Conservation (phyloP, 176 grass and related monocot species). For the Ananas comosus region DNA sequence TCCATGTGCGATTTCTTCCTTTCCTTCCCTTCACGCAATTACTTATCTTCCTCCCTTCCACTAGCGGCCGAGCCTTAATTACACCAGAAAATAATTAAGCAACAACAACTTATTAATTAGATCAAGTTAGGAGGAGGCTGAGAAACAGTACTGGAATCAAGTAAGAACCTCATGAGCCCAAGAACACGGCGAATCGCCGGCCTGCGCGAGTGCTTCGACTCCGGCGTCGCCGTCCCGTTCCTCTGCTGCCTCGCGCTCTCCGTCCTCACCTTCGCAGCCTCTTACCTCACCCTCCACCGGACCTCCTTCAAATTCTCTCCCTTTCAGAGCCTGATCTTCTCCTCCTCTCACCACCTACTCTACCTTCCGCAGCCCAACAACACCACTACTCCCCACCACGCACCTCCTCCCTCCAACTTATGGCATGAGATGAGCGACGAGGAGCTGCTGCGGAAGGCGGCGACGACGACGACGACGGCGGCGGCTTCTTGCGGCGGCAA, state of each 20-base stretch:
- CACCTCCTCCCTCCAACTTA: not conserved
- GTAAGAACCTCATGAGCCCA: not conserved
- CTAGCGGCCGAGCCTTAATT: no score
- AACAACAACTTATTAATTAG: no score
- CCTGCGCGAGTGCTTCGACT: not conserved
- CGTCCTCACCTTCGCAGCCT: not conserved
- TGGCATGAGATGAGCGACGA: slow-evolving; percentile 13
- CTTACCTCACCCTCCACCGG: not conserved
- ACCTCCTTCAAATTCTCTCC: slow-evolving; percentile 7
- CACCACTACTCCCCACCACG: not conserved
- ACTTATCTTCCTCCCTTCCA: no score
- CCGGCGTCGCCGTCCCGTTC: slow-evolving; percentile 2
- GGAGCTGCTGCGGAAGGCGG: slow-evolving; percentile 4
- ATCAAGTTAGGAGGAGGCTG: no score
- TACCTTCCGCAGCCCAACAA: not conserved
- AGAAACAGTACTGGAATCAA: no score
- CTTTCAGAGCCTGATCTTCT: not conserved
- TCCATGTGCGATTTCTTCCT: no score
- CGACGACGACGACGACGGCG: not conserved
- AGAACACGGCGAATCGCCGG: not conserved
- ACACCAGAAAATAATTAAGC: no score
- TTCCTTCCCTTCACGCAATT: no score
- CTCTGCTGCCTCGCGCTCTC: slow-evolving; percentile 15
- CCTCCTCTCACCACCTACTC: slow-evolving; percentile 3
- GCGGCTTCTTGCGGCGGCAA: not conserved